phyloP scores from a whole-genome alignment of 768 basidiomycete genomes.

The Cubamyces sp. region DNA sequence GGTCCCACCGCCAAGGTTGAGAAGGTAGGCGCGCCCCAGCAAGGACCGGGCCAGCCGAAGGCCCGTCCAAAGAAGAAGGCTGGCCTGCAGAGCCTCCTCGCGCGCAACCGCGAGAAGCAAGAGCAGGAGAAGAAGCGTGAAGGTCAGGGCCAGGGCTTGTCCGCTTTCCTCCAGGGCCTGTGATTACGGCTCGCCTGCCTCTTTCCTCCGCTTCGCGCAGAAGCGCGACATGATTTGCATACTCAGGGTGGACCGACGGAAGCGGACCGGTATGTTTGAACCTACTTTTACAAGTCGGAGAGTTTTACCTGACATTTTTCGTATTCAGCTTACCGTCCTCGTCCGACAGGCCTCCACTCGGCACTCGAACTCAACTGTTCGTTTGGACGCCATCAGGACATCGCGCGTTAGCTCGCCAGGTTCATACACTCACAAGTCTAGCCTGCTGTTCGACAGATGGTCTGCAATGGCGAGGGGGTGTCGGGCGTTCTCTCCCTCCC shows the following conservation, averaged over 20 bases:
- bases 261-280: too few relatives aligned
- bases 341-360: too few relatives aligned
- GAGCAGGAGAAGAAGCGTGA: conserved; percentile 42
- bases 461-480: background rate
- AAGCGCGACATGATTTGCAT: too few relatives aligned
- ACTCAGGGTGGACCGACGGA: too few relatives aligned
- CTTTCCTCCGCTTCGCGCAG: background rate
- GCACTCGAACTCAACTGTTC: background rate
- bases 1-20: background rate
- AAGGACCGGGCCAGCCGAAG: conserved; percentile 30
- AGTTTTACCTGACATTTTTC: too few relatives aligned
- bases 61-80: conserved; percentile 56
- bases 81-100: conserved; percentile 65
- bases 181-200: conserved; percentile 18
- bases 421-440: background rate
- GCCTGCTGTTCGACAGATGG: background rate
- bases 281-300: too few relatives aligned
- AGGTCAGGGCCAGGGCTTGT: conserved; percentile 45
- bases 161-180: conserved; percentile 56
- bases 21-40: background rate
- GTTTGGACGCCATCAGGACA: background rate
- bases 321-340: too few relatives aligned
- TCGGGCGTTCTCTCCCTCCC: too few relatives aligned
- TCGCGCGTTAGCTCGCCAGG: background rate
- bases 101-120: conserved; percentile 59